Percentiles rank a stretch among this genome's conserved stretches.
Conservation (phyloP, 805 yeast genomes). For the Metschnikowia colocasiae region DNA sequence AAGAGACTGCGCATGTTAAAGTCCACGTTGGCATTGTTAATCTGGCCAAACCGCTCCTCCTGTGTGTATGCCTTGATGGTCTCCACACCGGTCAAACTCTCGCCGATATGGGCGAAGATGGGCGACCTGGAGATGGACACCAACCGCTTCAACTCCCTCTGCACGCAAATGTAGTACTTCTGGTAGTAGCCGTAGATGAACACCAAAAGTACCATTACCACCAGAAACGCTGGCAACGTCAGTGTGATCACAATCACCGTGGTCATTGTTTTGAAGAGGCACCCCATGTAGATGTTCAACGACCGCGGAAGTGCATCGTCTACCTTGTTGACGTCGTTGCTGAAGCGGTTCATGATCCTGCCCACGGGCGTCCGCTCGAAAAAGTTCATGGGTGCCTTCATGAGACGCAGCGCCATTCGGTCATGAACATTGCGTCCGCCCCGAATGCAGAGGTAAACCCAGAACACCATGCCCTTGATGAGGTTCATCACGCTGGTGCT, state of each 20-base stretch:
- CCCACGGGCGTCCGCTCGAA: conserved; percentile 71
- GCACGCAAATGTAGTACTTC: conserved; percentile 78
- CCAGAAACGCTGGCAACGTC: conserved; percentile 52
- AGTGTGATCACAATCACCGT: conserved; percentile 51
- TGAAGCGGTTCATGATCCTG: conserved; percentile 59
- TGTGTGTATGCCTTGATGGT: conserved; percentile 81
- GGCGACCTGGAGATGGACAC: conserved; percentile 69
- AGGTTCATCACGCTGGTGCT: conserved; percentile 47
- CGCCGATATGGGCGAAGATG: conserved; percentile 59
- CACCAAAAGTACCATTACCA: conserved; percentile 45
- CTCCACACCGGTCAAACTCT: conserved; percentile 70
- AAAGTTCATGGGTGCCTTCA: conserved; percentile 61
- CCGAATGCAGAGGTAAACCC: conserved; percentile 51
- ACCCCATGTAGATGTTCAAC: conserved; percentile 45
- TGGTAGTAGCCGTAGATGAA: conserved; percentile 68
- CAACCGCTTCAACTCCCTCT: conserved; percentile 54
- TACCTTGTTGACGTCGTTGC: conserved; percentile 56
- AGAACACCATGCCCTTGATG: conserved; percentile 44
- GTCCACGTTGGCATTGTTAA: conserved; percentile 51
- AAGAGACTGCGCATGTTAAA: conserved; percentile 45
- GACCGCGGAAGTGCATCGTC: conserved; percentile 57
- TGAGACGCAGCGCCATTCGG: conserved; percentile 50
- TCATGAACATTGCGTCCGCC: conserved; percentile 57
- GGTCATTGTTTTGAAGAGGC: conserved; percentile 42
- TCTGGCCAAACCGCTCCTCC: conserved; percentile 52